Conservation (phyloP, 768 basidiomycete species). For the Daedaleopsis nitida region DNA sequence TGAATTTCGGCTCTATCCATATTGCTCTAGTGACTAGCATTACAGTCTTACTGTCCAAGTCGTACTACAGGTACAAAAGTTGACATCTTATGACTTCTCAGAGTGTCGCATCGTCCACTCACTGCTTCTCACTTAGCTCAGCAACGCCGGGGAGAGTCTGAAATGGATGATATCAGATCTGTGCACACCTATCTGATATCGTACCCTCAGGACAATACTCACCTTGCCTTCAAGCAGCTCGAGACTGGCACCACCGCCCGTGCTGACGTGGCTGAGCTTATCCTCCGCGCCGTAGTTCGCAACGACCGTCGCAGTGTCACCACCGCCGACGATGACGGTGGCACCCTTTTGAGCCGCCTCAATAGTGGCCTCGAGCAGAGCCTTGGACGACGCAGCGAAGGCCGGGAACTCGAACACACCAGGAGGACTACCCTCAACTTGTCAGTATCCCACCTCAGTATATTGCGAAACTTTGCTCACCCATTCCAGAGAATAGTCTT, state of each 20-base stretch:
- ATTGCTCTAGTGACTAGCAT: conserved; percentile 3
- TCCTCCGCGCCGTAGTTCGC: conserved; percentile 85
- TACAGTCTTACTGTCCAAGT: conserved; percentile 20
- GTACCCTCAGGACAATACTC: conserved; percentile 18
- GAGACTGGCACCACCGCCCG: conserved; percentile 91
- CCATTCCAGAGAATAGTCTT: conserved; percentile 99
- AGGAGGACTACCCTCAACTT: conserved; percentile 65
- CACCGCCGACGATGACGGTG: conserved; percentile 94
- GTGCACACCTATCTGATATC: neutral
- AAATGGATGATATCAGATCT: conserved; percentile 21
- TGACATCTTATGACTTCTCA: conserved; percentile 12
- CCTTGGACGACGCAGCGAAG: conserved; percentile 83
- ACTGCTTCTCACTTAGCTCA: conserved; percentile 80
- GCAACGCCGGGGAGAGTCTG: conserved; percentile 90
- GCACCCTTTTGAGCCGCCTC: conserved; percentile 85
- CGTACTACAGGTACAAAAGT: conserved; percentile 17
- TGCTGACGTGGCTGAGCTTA: conserved; percentile 94
- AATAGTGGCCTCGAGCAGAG: conserved; percentile 82
- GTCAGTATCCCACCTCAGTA: neutral
- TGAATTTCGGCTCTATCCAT: neutral
- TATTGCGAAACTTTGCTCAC: conserved; percentile 42
- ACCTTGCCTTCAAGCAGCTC: conserved; percentile 99
- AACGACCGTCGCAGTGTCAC: conserved; percentile 94
- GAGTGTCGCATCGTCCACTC: conserved; percentile 19
- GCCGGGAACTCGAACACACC: conserved; percentile 97